Conservation (phyloP, 2,329 filamentous ascomycete genomes). For the Colletotrichum limetticola region DNA sequence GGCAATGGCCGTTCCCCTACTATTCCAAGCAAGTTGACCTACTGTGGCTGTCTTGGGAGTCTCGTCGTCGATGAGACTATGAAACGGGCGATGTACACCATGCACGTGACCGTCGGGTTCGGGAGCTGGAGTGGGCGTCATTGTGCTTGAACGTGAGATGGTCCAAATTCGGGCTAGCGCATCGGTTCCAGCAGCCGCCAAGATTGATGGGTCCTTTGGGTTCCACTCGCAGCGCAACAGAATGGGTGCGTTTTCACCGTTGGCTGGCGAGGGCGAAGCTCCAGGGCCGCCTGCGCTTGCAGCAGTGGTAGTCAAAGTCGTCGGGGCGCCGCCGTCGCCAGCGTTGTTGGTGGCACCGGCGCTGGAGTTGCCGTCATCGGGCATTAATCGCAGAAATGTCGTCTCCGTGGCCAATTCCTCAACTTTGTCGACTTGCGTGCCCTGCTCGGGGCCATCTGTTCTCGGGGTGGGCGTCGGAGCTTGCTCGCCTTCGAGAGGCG, state of each 20-base stretch:
- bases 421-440: constrained; percentile 73
- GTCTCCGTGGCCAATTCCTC: constrained; percentile 68
- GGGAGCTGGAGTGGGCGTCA: constrained; percentile 29
- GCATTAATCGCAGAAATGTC: constrained; percentile 67
- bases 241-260: constrained; percentile 65
- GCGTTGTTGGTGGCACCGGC: constrained; percentile 26
- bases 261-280: constrained; percentile 44
- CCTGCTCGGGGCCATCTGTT: constrained; percentile 72
- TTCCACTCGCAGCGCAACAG: constrained; percentile 77
- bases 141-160: constrained; percentile 63
- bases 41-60: constrained; percentile 63
- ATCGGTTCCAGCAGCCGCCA: constrained; percentile 76
- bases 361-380: constrained; percentile 47
- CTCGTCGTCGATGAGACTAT: constrained; percentile 63
- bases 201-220: constrained; percentile 70
- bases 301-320: constrained; percentile 47
- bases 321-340: constrained; percentile 46
- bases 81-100: constrained; percentile 52
- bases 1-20: constrained; percentile 65
- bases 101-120: constrained; percentile 54
- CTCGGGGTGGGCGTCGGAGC: constrained; percentile 62
- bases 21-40: constrained; percentile 70
- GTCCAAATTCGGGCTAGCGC: constrained; percentile 77
- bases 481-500: constrained; percentile 69
- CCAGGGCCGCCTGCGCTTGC: constrained; percentile 28